Evolutionary conservation across 2,329 filamentous ascomycete species (phyloP).

Genomic region (Colletotrichum melonis): DNA sequence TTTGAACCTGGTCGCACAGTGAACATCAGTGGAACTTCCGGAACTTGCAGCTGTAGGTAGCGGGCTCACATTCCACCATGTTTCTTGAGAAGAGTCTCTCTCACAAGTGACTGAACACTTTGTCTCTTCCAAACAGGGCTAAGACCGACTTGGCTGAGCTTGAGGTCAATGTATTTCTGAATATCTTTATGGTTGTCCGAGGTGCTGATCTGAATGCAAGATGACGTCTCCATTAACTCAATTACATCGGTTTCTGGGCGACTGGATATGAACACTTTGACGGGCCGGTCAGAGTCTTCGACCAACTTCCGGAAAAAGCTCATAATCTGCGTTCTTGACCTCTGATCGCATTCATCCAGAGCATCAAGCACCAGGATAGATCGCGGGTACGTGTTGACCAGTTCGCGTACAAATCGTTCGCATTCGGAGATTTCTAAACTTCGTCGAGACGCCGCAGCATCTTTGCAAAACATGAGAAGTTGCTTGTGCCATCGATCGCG

Average conservation of each 20-base stretch:
- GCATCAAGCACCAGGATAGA: neutral
- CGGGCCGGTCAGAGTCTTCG: neutral
- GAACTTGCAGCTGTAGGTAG: neutral
- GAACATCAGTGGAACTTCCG: no score
- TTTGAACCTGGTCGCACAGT: neutral
- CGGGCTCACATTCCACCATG: neutral
- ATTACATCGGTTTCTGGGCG: neutral
- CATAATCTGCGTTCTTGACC: neutral
- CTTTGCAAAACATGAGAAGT: neutral
- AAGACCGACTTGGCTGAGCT: neutral
- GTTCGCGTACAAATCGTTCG: fast-evolving
- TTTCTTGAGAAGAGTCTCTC: neutral
- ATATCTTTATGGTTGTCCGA: fast-evolving
- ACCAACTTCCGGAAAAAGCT: fast-evolving
- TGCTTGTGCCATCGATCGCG: neutral
- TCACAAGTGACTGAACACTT: neutral
- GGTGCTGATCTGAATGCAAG: fast-evolving
- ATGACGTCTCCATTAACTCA: fast-evolving
- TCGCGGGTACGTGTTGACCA: neutral
- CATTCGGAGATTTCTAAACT: neutral
- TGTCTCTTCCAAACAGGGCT: neutral
- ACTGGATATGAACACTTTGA: neutral
- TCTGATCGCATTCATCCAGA: neutral
- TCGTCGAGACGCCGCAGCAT: neutral
- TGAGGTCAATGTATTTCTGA: neutral